phyloP scores from a whole-genome alignment of 768 basidiomycete genomes.

The Boletus speciosus region DNA sequence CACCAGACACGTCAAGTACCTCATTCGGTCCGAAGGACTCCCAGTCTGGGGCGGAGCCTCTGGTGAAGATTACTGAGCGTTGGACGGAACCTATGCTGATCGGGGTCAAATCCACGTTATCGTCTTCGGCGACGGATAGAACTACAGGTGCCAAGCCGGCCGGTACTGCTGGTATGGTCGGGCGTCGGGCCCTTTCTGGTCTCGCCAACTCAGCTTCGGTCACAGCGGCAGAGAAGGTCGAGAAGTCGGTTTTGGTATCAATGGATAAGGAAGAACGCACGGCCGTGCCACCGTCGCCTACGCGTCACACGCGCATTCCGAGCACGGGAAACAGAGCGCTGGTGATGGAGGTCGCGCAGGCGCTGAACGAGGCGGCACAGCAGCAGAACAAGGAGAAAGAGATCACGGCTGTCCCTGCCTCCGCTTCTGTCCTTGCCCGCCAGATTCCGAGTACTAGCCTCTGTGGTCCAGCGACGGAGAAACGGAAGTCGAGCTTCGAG shows the following conservation, averaged over 20 bases:
- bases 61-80: constrained; percentile 24
- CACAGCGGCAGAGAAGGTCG: constrained; percentile 3
- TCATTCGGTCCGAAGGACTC: neutral
- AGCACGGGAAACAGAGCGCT: constrained; percentile 67
- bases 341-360: constrained; percentile 77
- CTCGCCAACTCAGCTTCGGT: constrained; percentile 20
- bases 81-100: constrained; percentile 35
- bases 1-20: neutral
- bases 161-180: constrained; percentile 30
- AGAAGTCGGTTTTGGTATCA: neutral
- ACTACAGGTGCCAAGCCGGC: constrained; percentile 9
- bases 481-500: constrained; percentile 64
- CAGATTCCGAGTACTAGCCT: constrained; percentile 14
- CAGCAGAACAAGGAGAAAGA: constrained; percentile 4
- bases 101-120: constrained; percentile 25
- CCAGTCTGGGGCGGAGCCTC: neutral
- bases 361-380: constrained; percentile 40
- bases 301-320: constrained; percentile 54
- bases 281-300: constrained; percentile 30
- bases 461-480: constrained; percentile 40
- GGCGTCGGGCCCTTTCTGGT: constrained; percentile 43
- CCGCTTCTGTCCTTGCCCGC: constrained; percentile 1
- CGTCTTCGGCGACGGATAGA: neutral
- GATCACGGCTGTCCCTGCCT: neutral
- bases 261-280: constrained; percentile 22